Conservation (phyloP, 1,284 basidiomycete species). For the Microbotryum lychnidis-dioicae region DNA sequence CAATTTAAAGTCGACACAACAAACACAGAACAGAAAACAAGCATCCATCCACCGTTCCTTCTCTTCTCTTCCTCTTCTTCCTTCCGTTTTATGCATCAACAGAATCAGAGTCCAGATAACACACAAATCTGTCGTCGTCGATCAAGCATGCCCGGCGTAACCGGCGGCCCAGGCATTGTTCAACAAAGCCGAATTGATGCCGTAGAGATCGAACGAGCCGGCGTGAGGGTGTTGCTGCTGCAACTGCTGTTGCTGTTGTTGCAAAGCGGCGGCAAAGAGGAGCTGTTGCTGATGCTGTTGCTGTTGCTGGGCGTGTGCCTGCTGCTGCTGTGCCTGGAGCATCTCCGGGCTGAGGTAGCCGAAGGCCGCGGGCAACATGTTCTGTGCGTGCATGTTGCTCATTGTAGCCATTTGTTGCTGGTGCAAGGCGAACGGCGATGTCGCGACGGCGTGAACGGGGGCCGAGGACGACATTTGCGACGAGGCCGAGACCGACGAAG, state of each 20-base stretch:
- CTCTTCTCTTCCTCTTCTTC: too few species aligned
- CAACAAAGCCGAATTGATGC: too few species aligned
- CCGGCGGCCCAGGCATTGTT: too few species aligned
- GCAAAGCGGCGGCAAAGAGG: neutral
- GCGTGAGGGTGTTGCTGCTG: conserved; percentile 1
- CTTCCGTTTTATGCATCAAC: too few species aligned
- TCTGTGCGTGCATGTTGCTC: conserved; percentile 1
- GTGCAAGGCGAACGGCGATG: neutral
- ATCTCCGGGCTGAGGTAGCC: conserved; percentile 5
- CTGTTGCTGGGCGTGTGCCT: neutral
- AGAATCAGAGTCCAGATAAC: too few species aligned
- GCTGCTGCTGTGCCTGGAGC: neutral
- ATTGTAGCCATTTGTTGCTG: neutral
- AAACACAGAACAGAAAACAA: too few species aligned
- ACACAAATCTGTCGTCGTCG: too few species aligned
- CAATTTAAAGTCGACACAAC: too few species aligned
- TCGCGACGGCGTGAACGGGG: neutral
- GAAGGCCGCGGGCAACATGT: conserved; percentile 1
- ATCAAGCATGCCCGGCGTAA: too few species aligned
- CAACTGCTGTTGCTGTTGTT: neutral
- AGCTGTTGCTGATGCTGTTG: neutral
- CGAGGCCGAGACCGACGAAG: neutral
- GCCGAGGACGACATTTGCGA: neutral
- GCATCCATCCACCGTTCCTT: too few species aligned
- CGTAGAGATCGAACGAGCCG: too few species aligned